Conservation (phyloP, 495 filamentous ascomycete species). For the Penicillium subrubescens region DNA sequence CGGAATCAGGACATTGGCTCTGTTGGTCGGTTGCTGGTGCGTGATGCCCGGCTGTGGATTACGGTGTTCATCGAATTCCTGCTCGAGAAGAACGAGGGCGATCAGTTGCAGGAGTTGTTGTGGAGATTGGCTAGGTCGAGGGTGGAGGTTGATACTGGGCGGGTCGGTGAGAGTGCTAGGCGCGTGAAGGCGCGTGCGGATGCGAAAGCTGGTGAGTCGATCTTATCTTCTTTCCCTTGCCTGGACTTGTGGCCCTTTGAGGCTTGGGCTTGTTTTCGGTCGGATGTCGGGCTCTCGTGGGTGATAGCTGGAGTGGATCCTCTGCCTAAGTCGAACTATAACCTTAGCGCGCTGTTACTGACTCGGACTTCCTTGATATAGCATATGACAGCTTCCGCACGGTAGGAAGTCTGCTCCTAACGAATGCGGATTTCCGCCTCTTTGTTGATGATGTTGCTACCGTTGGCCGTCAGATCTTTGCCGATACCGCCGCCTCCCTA, state of each 20-base stretch:
- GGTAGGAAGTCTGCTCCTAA: slow-evolving; percentile 78
- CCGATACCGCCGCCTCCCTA: slow-evolving; percentile 78
- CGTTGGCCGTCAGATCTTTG: slow-evolving; percentile 82
- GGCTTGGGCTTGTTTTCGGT: not conserved
- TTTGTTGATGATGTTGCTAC: slow-evolving; percentile 82
- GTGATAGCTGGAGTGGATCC: not conserved
- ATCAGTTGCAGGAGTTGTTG: slow-evolving; percentile 88
- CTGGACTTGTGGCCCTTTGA: not conserved
- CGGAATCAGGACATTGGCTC: slow-evolving; percentile 75
- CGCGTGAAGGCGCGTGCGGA: slow-evolving; percentile 73
- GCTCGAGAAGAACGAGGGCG: slow-evolving; percentile 76
- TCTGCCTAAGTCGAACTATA: not conserved
- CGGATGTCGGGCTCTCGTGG: not conserved
- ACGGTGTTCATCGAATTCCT: slow-evolving; percentile 75
- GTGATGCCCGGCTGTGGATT: slow-evolving; percentile 71
- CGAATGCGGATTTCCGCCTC: slow-evolving; percentile 85
- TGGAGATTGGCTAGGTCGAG: slow-evolving; percentile 79
- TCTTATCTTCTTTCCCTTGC: not conserved
- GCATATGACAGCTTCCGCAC: slow-evolving; percentile 84
- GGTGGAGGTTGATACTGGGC: slow-evolving; percentile 66
- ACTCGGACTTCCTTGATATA: slow-evolving; percentile 32
- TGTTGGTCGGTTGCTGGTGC: slow-evolving; percentile 71
- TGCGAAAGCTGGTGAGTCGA: slow-evolving; percentile 68
- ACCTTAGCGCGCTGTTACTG: slow-evolving; percentile 12
- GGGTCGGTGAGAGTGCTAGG: slow-evolving; percentile 63